These are phyloP conservation scores for Linnemannia zychae DNA, from an alignment of 192 early-diverging fungal genomes.

Conservation along the genomic window DNA sequence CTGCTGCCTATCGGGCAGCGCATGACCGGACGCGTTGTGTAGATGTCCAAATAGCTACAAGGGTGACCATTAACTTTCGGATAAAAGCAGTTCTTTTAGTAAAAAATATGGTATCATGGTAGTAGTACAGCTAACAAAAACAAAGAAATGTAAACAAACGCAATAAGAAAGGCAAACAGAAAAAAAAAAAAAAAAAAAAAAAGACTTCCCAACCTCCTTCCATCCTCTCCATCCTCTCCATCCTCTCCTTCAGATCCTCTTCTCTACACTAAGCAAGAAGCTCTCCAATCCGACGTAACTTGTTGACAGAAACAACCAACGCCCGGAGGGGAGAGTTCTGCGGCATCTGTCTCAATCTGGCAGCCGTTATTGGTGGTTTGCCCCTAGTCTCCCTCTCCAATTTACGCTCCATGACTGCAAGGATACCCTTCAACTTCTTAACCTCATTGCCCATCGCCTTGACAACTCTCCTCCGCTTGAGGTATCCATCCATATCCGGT, in stretches of 20 bases:
- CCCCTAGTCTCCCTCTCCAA: constrained; percentile 29
- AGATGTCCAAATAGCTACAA: background rate
- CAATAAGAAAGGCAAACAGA: background rate
- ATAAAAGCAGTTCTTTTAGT: background rate
- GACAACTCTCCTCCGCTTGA: constrained; percentile 16
- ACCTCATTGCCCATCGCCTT: constrained; percentile 30
- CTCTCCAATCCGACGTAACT: constrained; percentile 33
- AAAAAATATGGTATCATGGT: background rate
- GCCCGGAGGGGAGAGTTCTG: constrained; percentile 6
- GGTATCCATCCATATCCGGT: background rate
- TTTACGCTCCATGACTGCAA: constrained; percentile 50
- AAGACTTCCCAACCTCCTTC: background rate
- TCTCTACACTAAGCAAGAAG: constrained; percentile 35
- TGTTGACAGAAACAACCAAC: constrained; percentile 23
- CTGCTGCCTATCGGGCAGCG: constrained; percentile 69
- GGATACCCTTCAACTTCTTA: constrained; percentile 42
- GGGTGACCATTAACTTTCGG: too few species aligned
- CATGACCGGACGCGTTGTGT: constrained; percentile 39
- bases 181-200: background rate
- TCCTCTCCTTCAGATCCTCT: too few species aligned
- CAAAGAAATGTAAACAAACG: background rate
- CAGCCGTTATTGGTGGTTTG: background rate
- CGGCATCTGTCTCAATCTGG: constrained; percentile 12
- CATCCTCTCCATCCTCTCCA: background rate
- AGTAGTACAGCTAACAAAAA: constrained; percentile 1